Conservation (phyloP, 768 basidiomycete species). For the Kwoniella newhampshirensis region DNA sequence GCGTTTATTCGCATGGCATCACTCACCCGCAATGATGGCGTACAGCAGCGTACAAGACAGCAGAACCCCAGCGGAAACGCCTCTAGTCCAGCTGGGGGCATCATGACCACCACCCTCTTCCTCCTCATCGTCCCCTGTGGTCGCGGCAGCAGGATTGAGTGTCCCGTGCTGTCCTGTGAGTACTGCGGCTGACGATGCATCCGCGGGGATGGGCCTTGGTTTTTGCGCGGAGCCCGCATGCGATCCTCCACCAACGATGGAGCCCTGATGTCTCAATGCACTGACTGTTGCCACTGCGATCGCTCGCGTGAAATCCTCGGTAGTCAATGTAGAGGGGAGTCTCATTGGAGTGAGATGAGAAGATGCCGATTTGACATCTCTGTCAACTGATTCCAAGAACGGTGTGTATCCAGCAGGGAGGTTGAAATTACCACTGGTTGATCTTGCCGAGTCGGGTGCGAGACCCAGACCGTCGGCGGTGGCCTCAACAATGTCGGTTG, state of each 20-base stretch:
- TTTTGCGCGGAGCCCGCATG: constrained; percentile 34
- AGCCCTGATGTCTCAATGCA: constrained; percentile 67
- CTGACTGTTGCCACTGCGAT: constrained; percentile 92
- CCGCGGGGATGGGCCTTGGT: constrained; percentile 6
- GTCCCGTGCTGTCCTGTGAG: background rate
- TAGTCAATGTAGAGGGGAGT: constrained; percentile 67
- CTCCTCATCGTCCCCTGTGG: constrained; percentile 57
- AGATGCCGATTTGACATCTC: constrained; percentile 24
- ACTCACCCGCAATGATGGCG: constrained; percentile 89
- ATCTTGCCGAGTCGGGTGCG: constrained; percentile 48
- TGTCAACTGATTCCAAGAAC: constrained; percentile 41
- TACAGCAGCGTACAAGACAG: constrained; percentile 87
- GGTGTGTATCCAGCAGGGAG: constrained; percentile 55
- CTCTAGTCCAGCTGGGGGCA: constrained; percentile 92
- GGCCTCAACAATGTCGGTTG: constrained; percentile 3
- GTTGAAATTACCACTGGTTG: constrained; percentile 25
- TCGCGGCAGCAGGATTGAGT: constrained; percentile 36
- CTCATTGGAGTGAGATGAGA: constrained; percentile 45
- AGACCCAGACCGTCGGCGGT: background rate
- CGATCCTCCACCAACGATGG: constrained; percentile 58
- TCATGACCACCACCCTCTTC: constrained; percentile 79
- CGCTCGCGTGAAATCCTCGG: constrained; percentile 88
- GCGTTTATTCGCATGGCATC: background rate
- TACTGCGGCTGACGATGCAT: background rate
- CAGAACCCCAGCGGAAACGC: constrained; percentile 82